phyloP scores from a whole-genome alignment of 768 basidiomycete genomes.

The Serpula lacrymans region DNA sequence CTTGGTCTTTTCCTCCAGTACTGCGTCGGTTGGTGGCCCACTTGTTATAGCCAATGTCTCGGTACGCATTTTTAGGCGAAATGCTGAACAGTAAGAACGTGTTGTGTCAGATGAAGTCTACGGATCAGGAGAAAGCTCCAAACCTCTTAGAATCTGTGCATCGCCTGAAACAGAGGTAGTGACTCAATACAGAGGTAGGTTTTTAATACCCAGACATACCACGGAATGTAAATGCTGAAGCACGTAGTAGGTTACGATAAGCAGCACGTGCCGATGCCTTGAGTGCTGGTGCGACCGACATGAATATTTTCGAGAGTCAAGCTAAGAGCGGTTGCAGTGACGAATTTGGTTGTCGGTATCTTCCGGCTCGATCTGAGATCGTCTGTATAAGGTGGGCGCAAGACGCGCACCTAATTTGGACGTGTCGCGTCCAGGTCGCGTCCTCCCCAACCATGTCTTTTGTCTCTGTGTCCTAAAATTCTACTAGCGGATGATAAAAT shows the following conservation, averaged over 20 bases:
- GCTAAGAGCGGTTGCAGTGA: slow-evolving; percentile 5
- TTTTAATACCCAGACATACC: slow-evolving; percentile 35
- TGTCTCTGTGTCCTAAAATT: slow-evolving; percentile 26
- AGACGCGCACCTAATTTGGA: slow-evolving; percentile 39
- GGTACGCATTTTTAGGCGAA: slow-evolving; percentile 61
- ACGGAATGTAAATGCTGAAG: slow-evolving; percentile 62
- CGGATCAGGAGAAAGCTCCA: slow-evolving; percentile 1
- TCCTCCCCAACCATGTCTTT: slow-evolving; percentile 24
- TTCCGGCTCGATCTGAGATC: slow-evolving; percentile 32
- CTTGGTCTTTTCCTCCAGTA: slow-evolving; percentile 47
- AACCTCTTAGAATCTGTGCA: slow-evolving; percentile 52
- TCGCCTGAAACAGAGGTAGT: slow-evolving; percentile 43
- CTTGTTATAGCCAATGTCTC: slow-evolving; percentile 44
- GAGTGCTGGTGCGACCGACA: slow-evolving; percentile 56
- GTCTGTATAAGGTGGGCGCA: slow-evolving; percentile 31
- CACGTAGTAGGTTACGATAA: slow-evolving; percentile 69
- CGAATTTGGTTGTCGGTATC: slow-evolving; percentile 8
- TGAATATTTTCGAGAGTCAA: slow-evolving; percentile 16
- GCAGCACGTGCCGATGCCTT: slow-evolving; percentile 68
- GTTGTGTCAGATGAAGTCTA: slow-evolving; percentile 6
- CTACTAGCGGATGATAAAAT: slow-evolving; percentile 25
- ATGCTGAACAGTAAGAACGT: slow-evolving; percentile 45
- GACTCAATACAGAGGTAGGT: background rate
- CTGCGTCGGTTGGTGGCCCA: slow-evolving; percentile 40
- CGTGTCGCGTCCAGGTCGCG: slow-evolving; percentile 24